These are phyloP conservation scores for Geotrichum fermentans DNA, from an alignment of 1,139 yeast genomes.

Conservation along the genomic window DNA sequence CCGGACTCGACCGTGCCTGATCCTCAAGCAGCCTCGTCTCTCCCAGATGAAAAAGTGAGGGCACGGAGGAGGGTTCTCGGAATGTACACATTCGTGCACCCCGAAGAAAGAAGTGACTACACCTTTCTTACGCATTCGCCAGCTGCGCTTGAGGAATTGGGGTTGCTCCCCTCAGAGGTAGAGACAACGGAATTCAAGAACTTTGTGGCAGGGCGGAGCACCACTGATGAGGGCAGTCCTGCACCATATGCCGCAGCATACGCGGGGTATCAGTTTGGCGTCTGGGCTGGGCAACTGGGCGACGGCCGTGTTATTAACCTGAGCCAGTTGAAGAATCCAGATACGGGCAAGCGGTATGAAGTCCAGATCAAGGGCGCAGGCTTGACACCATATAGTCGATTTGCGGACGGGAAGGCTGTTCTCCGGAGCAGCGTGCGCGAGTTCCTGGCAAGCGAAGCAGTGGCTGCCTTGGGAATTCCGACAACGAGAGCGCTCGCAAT, in stretches of 20 bases:
- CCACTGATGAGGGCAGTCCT: constrained; percentile 38
- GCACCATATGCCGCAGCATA: constrained; percentile 87
- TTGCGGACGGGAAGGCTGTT: constrained; percentile 96
- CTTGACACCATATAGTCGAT: constrained; percentile 81
- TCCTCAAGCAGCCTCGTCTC: constrained; percentile 46
- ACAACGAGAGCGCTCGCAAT: constrained; percentile 78
- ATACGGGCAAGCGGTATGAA: constrained; percentile 46
- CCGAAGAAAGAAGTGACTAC: constrained; percentile 37
- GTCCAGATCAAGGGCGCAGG: constrained; percentile 91
- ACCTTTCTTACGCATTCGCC: constrained; percentile 56
- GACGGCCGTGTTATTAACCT: constrained; percentile 87
- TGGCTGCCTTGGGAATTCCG: constrained; percentile 79
- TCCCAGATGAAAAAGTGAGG: constrained; percentile 41
- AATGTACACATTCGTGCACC: constrained; percentile 41
- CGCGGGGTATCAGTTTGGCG: constrained; percentile 96
- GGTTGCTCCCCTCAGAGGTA: constrained; percentile 43
- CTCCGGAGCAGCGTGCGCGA: constrained; percentile 83
- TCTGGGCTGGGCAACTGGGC: constrained; percentile 94
- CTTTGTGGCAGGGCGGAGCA: constrained; percentile 53
- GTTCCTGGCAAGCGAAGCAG: constrained; percentile 76
- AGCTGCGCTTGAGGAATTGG: constrained; percentile 57
- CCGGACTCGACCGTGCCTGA: constrained; percentile 61
- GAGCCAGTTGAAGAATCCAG: constrained; percentile 46
- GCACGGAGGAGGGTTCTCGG: constrained; percentile 74
- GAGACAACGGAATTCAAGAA: constrained; percentile 47